Base-by-base conservation (phyloP, 495 filamentous ascomycete genomes). In the Penicillium steckii region DNA sequence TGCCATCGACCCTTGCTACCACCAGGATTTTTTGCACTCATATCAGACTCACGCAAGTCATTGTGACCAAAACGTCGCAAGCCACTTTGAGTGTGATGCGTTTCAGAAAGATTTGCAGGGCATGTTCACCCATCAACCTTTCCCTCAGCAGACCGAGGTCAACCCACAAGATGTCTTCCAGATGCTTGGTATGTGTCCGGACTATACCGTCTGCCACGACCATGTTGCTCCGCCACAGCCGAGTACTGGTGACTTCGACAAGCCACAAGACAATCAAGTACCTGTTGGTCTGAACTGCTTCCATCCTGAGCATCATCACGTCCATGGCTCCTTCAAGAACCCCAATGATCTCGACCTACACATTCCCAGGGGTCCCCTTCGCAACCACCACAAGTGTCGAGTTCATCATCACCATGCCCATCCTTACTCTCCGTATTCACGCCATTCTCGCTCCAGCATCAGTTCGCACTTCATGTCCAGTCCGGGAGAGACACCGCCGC, bases 91-190 rank as follows among this genome's bases (percentile, higher is more conserved):
- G 22, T 72, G 66, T 27, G 61, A 72, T 53, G 69, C 67, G 30
- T 67, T 69, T 35, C 56, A 65, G 26, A 69, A 63, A 35, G 64
- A 70, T 13, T 46, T 62, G 30, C 58, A 67, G 13, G 62, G 50
- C 7, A 57, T 67, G 43, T 58, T 66, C 38, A 32, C 50, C 17
- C 46, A 58, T 9, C 59, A 60, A 25, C 58, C 65, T 6, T 55
- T 57, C 40, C 67, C 69, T 8, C 24, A 43, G 2, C 69, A 64
- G 47, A 62, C 59, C 7, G 59, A 66, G 10, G 67, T 74, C 24
- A 72, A 72, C 47, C 70, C 70, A 7, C 56, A 61, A 10, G 72
- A 75, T 12, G 65, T 72, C 32, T 75, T 73, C 47, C 72, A 75
- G 44, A 70, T 75, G 62, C 64, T 73, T 42, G 69, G 69, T 8